phyloP scores from a whole-genome alignment of 2,329 filamentous ascomycete genomes.

The Fusarium luffae region DNA sequence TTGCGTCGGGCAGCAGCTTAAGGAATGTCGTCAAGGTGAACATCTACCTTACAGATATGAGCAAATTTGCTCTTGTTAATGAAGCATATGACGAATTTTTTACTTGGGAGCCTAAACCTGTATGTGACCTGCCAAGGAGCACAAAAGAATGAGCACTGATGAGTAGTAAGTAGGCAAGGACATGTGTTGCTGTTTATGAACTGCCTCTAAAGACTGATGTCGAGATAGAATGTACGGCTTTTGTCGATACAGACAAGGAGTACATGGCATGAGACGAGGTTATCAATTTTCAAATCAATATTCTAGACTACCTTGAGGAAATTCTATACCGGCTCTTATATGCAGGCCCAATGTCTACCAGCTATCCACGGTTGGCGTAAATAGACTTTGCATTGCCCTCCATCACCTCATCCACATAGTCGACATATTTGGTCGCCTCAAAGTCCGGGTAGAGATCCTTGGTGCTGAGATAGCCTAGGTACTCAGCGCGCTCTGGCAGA shows the following conservation, averaged over 20 bases:
- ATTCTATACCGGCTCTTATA: background rate
- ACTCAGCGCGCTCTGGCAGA: constrained; percentile 22
- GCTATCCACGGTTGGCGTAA: constrained; percentile 9
- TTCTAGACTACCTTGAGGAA: background rate
- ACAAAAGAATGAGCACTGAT: too few relatives aligned
- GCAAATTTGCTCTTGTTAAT: too few relatives aligned
- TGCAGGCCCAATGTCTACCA: background rate
- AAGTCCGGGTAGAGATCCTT: constrained; percentile 36
- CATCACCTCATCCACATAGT: constrained; percentile 28
- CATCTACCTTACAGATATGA: too few relatives aligned
- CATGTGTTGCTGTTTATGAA: background rate
- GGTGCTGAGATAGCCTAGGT: constrained; percentile 24
- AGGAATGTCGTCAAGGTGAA: too few relatives aligned
- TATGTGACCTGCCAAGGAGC: too few relatives aligned
- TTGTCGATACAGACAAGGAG: background rate
- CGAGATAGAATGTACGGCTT: constrained; percentile 76
- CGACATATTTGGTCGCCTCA: constrained; percentile 18
- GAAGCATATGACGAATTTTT: too few relatives aligned
- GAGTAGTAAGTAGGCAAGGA: background rate
- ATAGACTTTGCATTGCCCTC: constrained; percentile 15
- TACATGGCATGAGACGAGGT: too few relatives aligned
- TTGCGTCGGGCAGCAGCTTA: too few relatives aligned
- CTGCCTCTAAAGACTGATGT: constrained; percentile 71
- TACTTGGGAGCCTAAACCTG: too few relatives aligned
- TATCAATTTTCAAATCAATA: background rate